These are phyloP conservation scores for Penicillium oxalicum DNA, from an alignment of 2,329 filamentous ascomycete genomes.

Conservation along the genomic window DNA sequence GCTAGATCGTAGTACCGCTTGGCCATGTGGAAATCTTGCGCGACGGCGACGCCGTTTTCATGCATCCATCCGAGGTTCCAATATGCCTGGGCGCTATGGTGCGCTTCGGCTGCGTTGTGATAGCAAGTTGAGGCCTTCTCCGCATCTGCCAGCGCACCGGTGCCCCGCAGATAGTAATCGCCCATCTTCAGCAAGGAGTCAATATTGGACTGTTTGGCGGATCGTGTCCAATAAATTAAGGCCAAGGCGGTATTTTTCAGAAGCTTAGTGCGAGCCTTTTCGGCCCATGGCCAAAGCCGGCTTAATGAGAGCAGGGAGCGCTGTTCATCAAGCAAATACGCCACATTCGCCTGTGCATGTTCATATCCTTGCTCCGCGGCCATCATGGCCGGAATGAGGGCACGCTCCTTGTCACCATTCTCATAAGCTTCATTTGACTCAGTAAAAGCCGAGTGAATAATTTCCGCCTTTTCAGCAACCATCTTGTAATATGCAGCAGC, in stretches of 20 bases:
- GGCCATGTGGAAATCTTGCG: conserved; percentile 93
- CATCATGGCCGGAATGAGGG: conserved; percentile 75
- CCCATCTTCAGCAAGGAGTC: conserved; percentile 97
- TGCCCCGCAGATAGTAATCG: conserved; percentile 85
- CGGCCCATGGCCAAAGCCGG: conserved; percentile 45
- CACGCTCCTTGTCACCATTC: conserved; percentile 69
- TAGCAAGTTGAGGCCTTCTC: conserved; percentile 93
- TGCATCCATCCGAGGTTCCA: conserved; percentile 99
- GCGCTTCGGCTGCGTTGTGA: conserved; percentile 80
- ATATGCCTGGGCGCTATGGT: conserved; percentile 87
- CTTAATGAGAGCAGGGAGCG: conserved; percentile 57
- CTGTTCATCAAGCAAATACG: conserved; percentile 72
- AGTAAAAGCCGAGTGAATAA: conserved; percentile 67
- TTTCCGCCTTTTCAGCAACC: conserved; percentile 67
- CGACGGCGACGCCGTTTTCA: conserved; percentile 86
- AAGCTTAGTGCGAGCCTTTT: conserved; percentile 39
- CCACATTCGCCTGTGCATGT: conserved; percentile 81
- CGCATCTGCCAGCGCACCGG: conserved; percentile 64
- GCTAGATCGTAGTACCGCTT: conserved; percentile 95
- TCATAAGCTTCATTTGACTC: conserved; percentile 82
- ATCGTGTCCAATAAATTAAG: conserved; percentile 90
- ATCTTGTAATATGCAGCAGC: conserved; percentile 78
- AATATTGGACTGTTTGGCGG: conserved; percentile 85
- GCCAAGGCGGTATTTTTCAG: conserved; percentile 61
- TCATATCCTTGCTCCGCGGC: conserved; percentile 92